Base-by-base conservation (phyloP, 805 yeast genomes). In the Candida krabiensis region DNA sequence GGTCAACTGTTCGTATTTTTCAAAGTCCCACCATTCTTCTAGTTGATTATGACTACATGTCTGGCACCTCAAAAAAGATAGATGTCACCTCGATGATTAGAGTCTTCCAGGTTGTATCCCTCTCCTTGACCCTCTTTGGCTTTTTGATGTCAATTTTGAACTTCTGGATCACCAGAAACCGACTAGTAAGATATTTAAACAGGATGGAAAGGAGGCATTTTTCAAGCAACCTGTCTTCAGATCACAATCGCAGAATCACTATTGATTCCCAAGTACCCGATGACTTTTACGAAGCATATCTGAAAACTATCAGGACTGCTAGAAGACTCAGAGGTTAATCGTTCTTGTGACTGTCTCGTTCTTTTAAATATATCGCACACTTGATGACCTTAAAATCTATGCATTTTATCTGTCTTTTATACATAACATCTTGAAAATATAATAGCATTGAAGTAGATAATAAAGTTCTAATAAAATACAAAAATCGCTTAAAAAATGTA, bases 121-220 rank as follows among this genome's bases (percentile, higher is more conserved):
- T 58, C 11, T 44, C 46, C 3, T 19, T 60, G 22, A 37, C 52
- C 5, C 12, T 45, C 1, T 34, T 50, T 13, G 53, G 53, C 13
- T 41, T 55, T 3, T 24, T 50, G 9, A 37, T 50, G 33, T 43
- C 60, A 5, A 13, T 46, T 17, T 41, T 50, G 15, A 59, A 52
- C 33, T 49, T 55, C 21, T 41, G 40, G 43, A 27, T 58, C 24
- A 39, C 58, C 7, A 44, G 52, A 35, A 49, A 51, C 26, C 43
- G 58, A 24, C 40, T 59, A n/a, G 35, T 52, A 4, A 31, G 50
- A 15, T 58, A 49, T 36, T 47, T 58, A 18, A 56, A 55, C 37
- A 40, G 55, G 19, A 46, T 53, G 5, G 63, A 55, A 23, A 33
- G 52, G 22, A 42, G 15, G 11, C 21, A 26, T 19, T 22, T 32